Evolutionary conservation across 768 basidiomycete genomes (phyloP).

Genomic region (Sistotremastrum suecicum): DNA sequence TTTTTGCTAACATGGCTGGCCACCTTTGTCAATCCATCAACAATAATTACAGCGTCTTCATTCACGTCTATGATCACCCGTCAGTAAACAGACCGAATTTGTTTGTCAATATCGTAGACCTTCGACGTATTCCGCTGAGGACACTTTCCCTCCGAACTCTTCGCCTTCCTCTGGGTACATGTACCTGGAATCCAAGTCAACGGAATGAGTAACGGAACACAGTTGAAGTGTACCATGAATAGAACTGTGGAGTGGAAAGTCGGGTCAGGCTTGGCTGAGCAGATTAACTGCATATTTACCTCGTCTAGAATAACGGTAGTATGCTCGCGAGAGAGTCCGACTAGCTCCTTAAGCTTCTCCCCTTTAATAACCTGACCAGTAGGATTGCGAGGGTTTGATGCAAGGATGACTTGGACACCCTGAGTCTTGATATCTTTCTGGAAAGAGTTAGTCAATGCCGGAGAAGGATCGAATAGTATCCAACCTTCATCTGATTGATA

Average conservation of each 20-base stretch:
- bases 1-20: background rate
- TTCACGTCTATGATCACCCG: background rate
- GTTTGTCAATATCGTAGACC: slow-evolving; percentile 3
- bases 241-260: slow-evolving; percentile 41
- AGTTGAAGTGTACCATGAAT: slow-evolving; percentile 45
- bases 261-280: background rate
- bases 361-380: slow-evolving; percentile 83
- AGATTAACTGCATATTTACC: slow-evolving; percentile 22
- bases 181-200: slow-evolving; percentile 23
- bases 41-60: slow-evolving; percentile 67
- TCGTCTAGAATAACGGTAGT: slow-evolving; percentile 81
- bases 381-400: slow-evolving; percentile 93
- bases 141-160: slow-evolving; percentile 66
- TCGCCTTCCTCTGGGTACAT: slow-evolving; percentile 69
- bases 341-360: slow-evolving; percentile 69
- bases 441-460: background rate
- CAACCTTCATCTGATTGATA: slow-evolving; percentile 63
- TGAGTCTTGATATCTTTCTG: slow-evolving; percentile 72
- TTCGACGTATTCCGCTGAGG: slow-evolving; percentile 71
- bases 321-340: slow-evolving; percentile 54
- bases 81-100: background rate
- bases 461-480: slow-evolving; percentile 2
- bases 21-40: slow-evolving; percentile 89
- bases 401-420: slow-evolving; percentile 72
- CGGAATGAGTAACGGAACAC: no score